Percentiles rank a stretch among this genome's conserved stretches.
phyloP scores from a whole-genome alignment of 2,329 filamentous ascomycete species.

The Peltaster fructicola region DNA sequence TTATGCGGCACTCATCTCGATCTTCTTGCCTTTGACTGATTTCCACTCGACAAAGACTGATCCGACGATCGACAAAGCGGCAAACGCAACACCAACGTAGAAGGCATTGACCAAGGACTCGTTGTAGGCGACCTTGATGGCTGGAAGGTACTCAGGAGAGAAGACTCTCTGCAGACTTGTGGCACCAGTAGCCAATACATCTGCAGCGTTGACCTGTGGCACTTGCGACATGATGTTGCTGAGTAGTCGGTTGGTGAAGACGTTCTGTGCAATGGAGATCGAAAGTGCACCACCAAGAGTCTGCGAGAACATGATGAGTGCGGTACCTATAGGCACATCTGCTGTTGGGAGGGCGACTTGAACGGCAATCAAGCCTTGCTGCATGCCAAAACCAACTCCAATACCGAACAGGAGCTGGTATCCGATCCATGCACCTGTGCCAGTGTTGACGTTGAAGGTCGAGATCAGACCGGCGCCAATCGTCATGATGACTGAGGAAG shows the following conservation, averaged over 20 bases:
- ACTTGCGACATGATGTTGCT: slow-evolving; percentile 21
- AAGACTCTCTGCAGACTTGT: slow-evolving; percentile 43
- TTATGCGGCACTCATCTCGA: slow-evolving; percentile 20
- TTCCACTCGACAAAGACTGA: slow-evolving; percentile 45
- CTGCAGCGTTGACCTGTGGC: slow-evolving; percentile 24
- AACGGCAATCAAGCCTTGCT: slow-evolving; percentile 28
- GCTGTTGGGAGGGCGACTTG: slow-evolving; percentile 25
- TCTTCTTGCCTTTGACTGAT: slow-evolving; percentile 39
- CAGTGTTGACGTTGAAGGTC: slow-evolving; percentile 24
- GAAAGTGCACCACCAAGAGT: slow-evolving; percentile 32
- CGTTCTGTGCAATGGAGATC: slow-evolving; percentile 32
- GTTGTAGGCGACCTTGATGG: slow-evolving; percentile 48
- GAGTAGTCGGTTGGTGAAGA: slow-evolving; percentile 32
- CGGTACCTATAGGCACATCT: slow-evolving; percentile 30
- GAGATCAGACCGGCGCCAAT: slow-evolving; percentile 29
- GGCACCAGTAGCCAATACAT: slow-evolving; percentile 32
- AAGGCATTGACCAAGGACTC: slow-evolving; percentile 40
- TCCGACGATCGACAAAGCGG: slow-evolving; percentile 36
- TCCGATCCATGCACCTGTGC: slow-evolving; percentile 21
- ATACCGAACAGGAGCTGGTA: slow-evolving; percentile 21
- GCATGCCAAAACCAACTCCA: slow-evolving; percentile 31
- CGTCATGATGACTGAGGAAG: slow-evolving; percentile 21
- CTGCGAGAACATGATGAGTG: slow-evolving; percentile 31
- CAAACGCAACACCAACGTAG: slow-evolving; percentile 39
- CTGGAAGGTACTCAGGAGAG: slow-evolving; percentile 28